Percentiles rank a stretch among this genome's conserved stretches.
Evolutionary conservation across 1,139 yeast species (phyloP).

Genomic region (Pichia cactophila): DNA sequence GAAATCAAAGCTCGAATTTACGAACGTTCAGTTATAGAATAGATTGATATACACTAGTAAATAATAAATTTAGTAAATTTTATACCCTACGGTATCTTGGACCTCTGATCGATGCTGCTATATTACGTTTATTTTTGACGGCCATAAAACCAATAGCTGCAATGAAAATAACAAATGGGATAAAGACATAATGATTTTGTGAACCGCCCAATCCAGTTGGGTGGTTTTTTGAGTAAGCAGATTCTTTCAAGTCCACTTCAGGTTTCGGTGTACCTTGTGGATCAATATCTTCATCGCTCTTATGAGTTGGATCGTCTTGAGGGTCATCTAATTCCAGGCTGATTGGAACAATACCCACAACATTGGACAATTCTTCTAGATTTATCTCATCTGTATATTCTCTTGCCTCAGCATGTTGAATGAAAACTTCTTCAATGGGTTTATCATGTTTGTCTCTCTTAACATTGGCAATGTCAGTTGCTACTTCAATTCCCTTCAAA

Average conservation of each 20-base stretch:
- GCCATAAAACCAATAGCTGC: slow-evolving; percentile 12
- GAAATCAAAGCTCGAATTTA: slow-evolving; percentile 5
- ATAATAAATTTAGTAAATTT: neutral
- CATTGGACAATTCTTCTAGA: neutral
- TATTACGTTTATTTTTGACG: slow-evolving; percentile 17
- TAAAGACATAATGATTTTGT: slow-evolving; percentile 8
- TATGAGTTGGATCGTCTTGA: neutral
- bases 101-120: slow-evolving; percentile 19
- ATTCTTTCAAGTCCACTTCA: neutral
- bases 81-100: slow-evolving; percentile 22
- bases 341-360: neutral
- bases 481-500: slow-evolving; percentile 58
- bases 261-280: neutral
- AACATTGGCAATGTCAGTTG: slow-evolving; percentile 44
- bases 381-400: neutral
- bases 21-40: slow-evolving; percentile 1
- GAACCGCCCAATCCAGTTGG: slow-evolving; percentile 10
- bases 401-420: slow-evolving; percentile 4
- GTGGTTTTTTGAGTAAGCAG: slow-evolving; percentile 5
- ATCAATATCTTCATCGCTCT: neutral
- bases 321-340: neutral
- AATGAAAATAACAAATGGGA: slow-evolving; percentile 17
- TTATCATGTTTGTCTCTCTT: slow-evolving; percentile 42
- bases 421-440: slow-evolving; percentile 41
- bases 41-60: no score